Base-by-base conservation (phyloP, 2,329 filamentous ascomycete genomes). In the Ophiostoma populinum region DNA sequence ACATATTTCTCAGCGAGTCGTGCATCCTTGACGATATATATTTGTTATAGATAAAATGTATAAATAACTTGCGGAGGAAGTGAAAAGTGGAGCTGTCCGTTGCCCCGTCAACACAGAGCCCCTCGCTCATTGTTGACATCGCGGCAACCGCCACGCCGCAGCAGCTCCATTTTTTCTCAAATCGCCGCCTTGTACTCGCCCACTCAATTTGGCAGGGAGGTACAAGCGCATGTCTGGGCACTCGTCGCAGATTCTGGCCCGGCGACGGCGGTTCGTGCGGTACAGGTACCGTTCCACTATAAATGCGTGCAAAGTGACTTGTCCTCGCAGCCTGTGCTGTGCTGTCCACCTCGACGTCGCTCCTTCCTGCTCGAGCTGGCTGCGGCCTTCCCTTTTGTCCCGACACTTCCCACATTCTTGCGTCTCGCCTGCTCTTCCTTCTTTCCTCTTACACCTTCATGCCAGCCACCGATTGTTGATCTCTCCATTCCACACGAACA, bases 111-210 rank as follows among this genome's bases (percentile, higher is more conserved):
- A 44, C 42, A 13, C 18, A 11, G 32, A 31, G 22, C 34, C 40
- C 32, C 34, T 30, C 35, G 11, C n/a, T 15, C 19, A 28, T 15
- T 43, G 37, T 44, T 44, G 40, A 44, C 38, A 44, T 44, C 42
- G 26, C 38, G 34, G 34, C 39, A 35, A 35, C 24, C 39, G 20
- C 21, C 35, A 29, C 32, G 17, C 18, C 17, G n/a, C n/a, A n/a
- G n/a, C n/a, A n/a, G n/a, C n/a, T n/a, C n/a, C n/a, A n/a, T n/a
- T n/a, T n/a, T n/a, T n/a, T n/a, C n/a, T n/a, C n/a, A n/a, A n/a
- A n/a, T n/a, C 27, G 24, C 22, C 24, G 15, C 34, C 24, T 28
- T 32, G 35, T 24, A 12, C 35, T 22, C 25, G 34, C 34, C 34
- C 19, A 19, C 15, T 26, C 15, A n/a, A n/a, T n/a, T n/a, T n/a